phyloP scores from a whole-genome alignment of 1,284 basidiomycete species.

The Xerocomus minutiporus region DNA sequence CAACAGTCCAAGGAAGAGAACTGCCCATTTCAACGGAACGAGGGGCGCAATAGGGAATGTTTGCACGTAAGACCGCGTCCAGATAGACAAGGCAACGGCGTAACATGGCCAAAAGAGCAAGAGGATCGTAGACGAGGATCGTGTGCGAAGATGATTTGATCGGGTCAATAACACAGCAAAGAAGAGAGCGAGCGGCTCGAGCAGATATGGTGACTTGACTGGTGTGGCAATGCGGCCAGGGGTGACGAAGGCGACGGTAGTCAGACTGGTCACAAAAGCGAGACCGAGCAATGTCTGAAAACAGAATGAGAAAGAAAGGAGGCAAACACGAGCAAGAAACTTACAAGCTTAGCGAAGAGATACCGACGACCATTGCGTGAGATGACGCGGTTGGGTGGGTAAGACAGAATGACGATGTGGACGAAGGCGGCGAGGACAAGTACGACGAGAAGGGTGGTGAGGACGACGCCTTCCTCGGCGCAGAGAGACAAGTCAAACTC shows the following conservation, averaged over 20 bases:
- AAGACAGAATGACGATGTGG: neutral
- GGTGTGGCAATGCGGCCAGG: slow-evolving; percentile 33
- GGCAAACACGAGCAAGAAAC: neutral
- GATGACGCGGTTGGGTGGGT: neutral
- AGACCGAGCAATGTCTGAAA: slow-evolving; percentile 12
- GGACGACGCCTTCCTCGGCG: neutral
- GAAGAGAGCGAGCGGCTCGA: slow-evolving; percentile 54
- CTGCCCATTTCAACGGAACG: slow-evolving; percentile 47
- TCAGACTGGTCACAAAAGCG: slow-evolving; percentile 40
- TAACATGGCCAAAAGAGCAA: slow-evolving; percentile 86
- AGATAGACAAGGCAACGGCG: slow-evolving; percentile 47
- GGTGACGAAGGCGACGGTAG: slow-evolving; percentile 37
- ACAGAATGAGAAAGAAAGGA: neutral
- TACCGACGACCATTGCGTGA: neutral
- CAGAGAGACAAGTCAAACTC: neutral
- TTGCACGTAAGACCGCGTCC: slow-evolving; percentile 53
- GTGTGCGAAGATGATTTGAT: slow-evolving; percentile 74
- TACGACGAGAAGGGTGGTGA: neutral
- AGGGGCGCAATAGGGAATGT: slow-evolving; percentile 28
- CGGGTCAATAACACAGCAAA: slow-evolving; percentile 49
- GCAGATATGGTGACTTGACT: slow-evolving; percentile 50
- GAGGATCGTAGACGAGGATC: slow-evolving; percentile 71
- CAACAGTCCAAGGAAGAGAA: slow-evolving; percentile 47
- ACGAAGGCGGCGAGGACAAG: neutral
- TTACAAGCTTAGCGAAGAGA: neutral